Evolutionary conservation across 768 basidiomycete species (phyloP).

Genomic region (Psilocybe cyanescens): DNA sequence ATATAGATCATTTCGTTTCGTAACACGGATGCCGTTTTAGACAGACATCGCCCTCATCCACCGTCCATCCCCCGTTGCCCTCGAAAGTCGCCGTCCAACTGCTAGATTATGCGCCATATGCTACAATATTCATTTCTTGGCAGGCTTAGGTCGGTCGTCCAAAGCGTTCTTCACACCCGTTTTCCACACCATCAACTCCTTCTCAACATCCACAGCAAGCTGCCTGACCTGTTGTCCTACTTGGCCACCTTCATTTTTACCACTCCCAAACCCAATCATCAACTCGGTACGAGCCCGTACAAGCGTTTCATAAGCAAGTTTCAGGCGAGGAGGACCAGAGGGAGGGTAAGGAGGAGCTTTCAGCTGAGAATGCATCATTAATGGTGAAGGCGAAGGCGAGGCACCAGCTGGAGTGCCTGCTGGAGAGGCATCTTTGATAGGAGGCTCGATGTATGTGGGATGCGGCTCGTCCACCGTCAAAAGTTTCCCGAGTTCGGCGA

Average conservation of each 20-base stretch:
- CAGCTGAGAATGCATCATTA: constrained; percentile 10
- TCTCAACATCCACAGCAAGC: constrained; percentile 63
- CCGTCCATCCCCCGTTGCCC: no score
- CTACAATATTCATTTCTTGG: not conserved
- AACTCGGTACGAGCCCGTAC: constrained; percentile 64
- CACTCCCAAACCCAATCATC: constrained; percentile 69
- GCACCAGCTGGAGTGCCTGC: not conserved
- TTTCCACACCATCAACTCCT: constrained; percentile 75
- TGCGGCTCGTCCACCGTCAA: constrained; percentile 77
- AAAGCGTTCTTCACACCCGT: constrained; percentile 61
- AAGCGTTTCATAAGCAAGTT: constrained; percentile 67
- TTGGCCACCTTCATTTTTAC: constrained; percentile 67
- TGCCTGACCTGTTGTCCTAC: constrained; percentile 69
- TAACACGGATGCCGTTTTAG: no score
- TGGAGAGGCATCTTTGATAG: not conserved
- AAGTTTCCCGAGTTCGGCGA: constrained; percentile 82
- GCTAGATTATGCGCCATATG: no score
- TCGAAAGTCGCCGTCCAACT: no score
- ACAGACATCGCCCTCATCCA: no score
- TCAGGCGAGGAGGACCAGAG: constrained; percentile 64
- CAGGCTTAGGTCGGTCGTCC: constrained; percentile 36
- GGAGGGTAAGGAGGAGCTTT: constrained; percentile 56
- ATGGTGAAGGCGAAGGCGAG: not conserved
- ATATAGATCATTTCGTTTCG: no score
- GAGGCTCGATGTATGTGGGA: constrained; percentile 29